A percentile compares a stretch with the other conserved stretches of the same genome.
phyloP scores from a whole-genome alignment of 306 rosid genomes.

The Neltuma alba region DNA sequence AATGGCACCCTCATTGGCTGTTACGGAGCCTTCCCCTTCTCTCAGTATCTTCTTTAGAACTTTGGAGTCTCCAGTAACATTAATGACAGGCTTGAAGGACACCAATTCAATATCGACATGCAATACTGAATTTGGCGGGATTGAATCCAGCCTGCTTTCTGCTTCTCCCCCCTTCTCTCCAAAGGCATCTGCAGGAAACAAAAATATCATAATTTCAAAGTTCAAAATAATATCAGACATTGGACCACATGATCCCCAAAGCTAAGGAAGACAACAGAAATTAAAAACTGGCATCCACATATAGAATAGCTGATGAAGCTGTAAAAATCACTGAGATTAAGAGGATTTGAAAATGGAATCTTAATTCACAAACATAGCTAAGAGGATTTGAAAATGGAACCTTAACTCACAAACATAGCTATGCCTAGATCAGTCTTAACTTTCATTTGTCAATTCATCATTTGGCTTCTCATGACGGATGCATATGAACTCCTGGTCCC shows the following conservation, averaged over 20 bases:
- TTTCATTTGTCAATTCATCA: constrained; percentile 3
- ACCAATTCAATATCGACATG: constrained; percentile 60
- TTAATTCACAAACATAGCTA: constrained; percentile 16
- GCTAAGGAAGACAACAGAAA: constrained; percentile 19
- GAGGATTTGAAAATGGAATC: constrained; percentile 9
- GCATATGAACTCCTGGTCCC: neutral
- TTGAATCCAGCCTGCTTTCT: constrained; percentile 42
- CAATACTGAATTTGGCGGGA: constrained; percentile 55
- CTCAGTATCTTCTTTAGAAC: constrained; percentile 66
- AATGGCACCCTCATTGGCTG: constrained; percentile 65
- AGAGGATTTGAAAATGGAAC: constrained; percentile 3
- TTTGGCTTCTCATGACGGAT: constrained; percentile 2
- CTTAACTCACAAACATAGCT: constrained; percentile 14
- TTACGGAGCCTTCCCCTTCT: constrained; percentile 63
- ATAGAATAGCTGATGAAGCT: constrained; percentile 6
- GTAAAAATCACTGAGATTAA: neutral
- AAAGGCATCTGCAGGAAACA: constrained; percentile 55
- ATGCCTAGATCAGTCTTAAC: constrained; percentile 18
- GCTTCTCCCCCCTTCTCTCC: constrained; percentile 55
- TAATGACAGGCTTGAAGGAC: constrained; percentile 68
- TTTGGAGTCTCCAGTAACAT: constrained; percentile 69
- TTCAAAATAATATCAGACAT: constrained; percentile 30
- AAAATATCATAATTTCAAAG: constrained; percentile 19
- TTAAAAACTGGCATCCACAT: constrained; percentile 18
- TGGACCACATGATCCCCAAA: constrained; percentile 11